Evolutionary conservation across 177 flowering plant species (phyloP).

Genomic region (Telopea speciosissima): DNA sequence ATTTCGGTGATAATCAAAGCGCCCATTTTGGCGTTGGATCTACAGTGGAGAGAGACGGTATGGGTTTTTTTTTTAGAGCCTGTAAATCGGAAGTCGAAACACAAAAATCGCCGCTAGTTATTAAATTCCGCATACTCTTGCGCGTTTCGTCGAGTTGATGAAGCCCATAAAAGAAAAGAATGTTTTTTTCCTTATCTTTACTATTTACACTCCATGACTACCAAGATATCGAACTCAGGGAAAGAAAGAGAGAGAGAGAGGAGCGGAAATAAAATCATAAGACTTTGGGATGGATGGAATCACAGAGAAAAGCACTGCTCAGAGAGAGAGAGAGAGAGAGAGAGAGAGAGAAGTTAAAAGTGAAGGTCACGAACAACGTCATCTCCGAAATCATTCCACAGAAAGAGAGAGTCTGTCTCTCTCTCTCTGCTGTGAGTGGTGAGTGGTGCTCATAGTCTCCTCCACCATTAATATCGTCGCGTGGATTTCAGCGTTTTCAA

Average conservation of each 20-base stretch:
- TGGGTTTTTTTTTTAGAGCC: no score
- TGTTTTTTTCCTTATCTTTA: no score
- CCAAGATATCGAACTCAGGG: no score
- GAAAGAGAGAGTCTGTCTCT: background rate
- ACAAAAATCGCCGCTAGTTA: no score
- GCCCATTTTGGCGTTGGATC: no score
- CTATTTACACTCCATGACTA: no score
- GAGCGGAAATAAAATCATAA: background rate
- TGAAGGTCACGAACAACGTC: constrained; percentile 1
- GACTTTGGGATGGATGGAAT: background rate
- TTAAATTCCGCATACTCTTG: no score
- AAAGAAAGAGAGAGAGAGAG: no score
- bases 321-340: background rate
- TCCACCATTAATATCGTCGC: background rate
- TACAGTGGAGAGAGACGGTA: no score
- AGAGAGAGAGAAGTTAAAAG: background rate
- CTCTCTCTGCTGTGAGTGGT: background rate
- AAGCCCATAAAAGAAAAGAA: no score
- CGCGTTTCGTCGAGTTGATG: no score
- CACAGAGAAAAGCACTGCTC: background rate
- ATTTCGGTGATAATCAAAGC: background rate
- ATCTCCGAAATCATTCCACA: background rate
- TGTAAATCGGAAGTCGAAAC: no score
- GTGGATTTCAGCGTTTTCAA: constrained; percentile 1
- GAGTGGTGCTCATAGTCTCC: background rate